Evolutionary conservation across 257 asterid species (phyloP), one percentile per base, ranked within the genome.

Genomic region (Capsicum baccatum): DNA sequence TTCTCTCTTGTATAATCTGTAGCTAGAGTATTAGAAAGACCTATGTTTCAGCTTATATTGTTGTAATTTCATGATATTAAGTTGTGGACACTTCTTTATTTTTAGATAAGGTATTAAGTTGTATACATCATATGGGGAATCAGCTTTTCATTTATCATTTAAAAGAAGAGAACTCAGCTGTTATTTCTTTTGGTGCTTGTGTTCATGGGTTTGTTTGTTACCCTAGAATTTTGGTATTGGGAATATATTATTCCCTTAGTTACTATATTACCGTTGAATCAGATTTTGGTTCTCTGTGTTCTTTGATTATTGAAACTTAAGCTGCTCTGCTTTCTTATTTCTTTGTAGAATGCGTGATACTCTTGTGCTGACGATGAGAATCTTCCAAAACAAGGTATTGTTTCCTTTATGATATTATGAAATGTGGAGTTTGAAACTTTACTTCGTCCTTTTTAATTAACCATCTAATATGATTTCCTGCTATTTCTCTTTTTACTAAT

Each of bases 331-430:
- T 86, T 26, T 82, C 64, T 83, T 66, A 59, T 79, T 85, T n/a
- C 42, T 82, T n/a, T 88, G 90, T 86, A 97, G 99, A 89, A 88
- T 90, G 92, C 94, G 99, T 79, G 99, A 97, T 84, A 85, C 91
- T 35, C 89, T 97, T 80, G 98, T 94, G 85, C 90, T 97, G 90
- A 95, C 97, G 26, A 92, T 94, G 91, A 92, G 98, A 90, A 90
- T 92, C 88, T 95, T 97, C 90, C 98, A 94, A 86, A 89, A 85
- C 94, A 97, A 95, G 99, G 99, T 97, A 92, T 69, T 60, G 62
- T 83, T 64, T 85, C 85, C 88, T 54, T 76, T 76, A 1, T 42
- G 62, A 52, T 76, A 52, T 76, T 76, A 21, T 76, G 63, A 76
- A 76, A 76, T 76, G 52, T 76, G 60, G 58, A 26, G 63, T 33